Evolutionary conservation across 139 green algal genomes (phyloP).

Genomic region (Chlorella sp.): DNA sequence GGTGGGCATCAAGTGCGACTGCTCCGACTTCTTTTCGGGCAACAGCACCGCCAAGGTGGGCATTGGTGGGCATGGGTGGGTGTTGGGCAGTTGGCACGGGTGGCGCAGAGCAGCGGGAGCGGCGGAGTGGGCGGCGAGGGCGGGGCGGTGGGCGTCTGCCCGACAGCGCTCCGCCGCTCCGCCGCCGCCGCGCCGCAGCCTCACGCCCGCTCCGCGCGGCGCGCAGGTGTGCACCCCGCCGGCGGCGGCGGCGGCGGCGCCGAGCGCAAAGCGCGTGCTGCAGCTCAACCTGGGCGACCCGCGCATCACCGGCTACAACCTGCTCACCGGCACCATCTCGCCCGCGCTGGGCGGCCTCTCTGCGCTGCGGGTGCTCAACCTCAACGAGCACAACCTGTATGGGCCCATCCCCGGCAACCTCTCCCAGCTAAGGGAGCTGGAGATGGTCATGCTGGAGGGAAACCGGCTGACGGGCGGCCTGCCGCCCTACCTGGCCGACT

Average conservation of each 20-base stretch:
- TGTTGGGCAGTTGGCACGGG: no score
- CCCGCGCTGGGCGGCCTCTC: conserved; percentile 24
- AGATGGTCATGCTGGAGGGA: conserved; percentile 36
- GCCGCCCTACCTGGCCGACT: conserved; percentile 16
- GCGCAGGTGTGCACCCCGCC: conserved; percentile 18
- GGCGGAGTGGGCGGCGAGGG: no score
- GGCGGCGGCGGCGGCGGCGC: neutral
- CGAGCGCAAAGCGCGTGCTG: conserved; percentile 24
- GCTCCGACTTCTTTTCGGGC: conserved; percentile 18
- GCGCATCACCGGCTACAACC: conserved; percentile 30
- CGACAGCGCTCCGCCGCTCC: neutral
- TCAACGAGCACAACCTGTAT: conserved; percentile 36
- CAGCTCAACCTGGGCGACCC: conserved; percentile 45
- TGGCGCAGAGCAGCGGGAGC: no score
- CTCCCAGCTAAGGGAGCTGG: conserved; percentile 16
- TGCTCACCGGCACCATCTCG: conserved; percentile 20
- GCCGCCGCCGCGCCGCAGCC: neutral
- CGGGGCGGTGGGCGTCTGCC: no score
- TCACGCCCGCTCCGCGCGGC: neutral
- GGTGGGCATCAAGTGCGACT: conserved; percentile 42
- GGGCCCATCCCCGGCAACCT: conserved; percentile 34
- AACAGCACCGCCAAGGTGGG: neutral
- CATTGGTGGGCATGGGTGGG: no score
- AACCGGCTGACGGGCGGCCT: conserved; percentile 40
- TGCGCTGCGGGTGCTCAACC: conserved; percentile 41